These are phyloP conservation scores for Didymella lethalis DNA, from an alignment of 2,329 filamentous ascomycete species.

Conservation along the genomic window DNA sequence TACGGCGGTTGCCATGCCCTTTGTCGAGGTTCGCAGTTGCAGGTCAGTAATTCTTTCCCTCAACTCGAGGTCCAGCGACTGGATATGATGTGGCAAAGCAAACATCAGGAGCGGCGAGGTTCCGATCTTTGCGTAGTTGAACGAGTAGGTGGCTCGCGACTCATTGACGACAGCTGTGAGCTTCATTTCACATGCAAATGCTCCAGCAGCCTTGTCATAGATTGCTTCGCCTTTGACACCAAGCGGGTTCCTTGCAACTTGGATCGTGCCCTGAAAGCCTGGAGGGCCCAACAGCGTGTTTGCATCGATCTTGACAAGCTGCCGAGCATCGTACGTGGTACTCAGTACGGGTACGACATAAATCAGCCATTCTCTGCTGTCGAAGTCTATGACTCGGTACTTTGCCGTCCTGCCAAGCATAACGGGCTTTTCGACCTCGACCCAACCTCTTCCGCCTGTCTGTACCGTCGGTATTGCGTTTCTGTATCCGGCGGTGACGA, in stretches of 20 bases:
- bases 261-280: slow-evolving; percentile 79
- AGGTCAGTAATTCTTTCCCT: slow-evolving; percentile 61
- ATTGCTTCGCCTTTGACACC: slow-evolving; percentile 67
- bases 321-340: slow-evolving; percentile 64
- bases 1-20: slow-evolving; percentile 79
- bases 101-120: slow-evolving; percentile 78
- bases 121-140: slow-evolving; percentile 77
- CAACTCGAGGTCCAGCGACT: slow-evolving; percentile 72
- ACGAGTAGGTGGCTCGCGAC: slow-evolving; percentile 69
- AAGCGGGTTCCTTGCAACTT: slow-evolving; percentile 79
- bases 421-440: slow-evolving; percentile 64
- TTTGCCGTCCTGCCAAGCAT: slow-evolving; percentile 74
- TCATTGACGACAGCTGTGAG: slow-evolving; percentile 70
- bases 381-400: slow-evolving; percentile 75
- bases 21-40: slow-evolving; percentile 80
- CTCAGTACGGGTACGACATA: slow-evolving; percentile 69
- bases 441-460: slow-evolving; percentile 74
- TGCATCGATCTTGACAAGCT: slow-evolving; percentile 69
- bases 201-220: slow-evolving; percentile 78
- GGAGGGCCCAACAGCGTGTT: slow-evolving; percentile 69
- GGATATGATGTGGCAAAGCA: slow-evolving; percentile 83
- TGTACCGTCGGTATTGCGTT: slow-evolving; percentile 76
- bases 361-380: slow-evolving; percentile 74
- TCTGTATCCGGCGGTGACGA: slow-evolving; percentile 79
- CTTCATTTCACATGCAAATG: slow-evolving; percentile 71